Conservation (phyloP, 441 rosid genomes). For the Croton setiger region DNA sequence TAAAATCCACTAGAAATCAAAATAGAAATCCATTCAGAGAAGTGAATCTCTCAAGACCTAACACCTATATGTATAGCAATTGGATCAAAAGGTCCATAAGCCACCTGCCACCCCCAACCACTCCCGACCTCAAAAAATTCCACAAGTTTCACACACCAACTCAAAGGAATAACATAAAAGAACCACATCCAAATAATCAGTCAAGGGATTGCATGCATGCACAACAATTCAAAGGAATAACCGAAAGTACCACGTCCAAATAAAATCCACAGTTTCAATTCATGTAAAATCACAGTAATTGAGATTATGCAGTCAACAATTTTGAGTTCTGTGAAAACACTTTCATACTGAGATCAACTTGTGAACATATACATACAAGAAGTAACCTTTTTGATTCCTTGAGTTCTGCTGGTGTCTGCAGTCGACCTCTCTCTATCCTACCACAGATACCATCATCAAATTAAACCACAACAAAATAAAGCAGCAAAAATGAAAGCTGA, state of each 20-base stretch:
- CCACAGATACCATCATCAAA: slow-evolving; percentile 15
- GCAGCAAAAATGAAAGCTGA: slow-evolving; percentile 16
- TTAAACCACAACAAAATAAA: slow-evolving; percentile 3
- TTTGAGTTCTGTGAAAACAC: not conserved
- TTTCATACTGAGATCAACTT: not conserved
- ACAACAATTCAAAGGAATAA: not conserved
- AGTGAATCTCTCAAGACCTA: not conserved
- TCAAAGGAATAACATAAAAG: no score
- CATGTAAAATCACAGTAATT: not conserved
- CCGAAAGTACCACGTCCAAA: not conserved
- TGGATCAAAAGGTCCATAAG: no score
- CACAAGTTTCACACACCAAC: not conserved
- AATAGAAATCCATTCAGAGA: not conserved
- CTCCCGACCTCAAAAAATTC: no score
- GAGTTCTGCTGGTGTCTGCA: slow-evolving; percentile 72
- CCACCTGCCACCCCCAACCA: no score
- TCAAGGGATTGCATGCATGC: not conserved
- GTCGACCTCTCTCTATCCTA: slow-evolving; percentile 74
- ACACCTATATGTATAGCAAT: not conserved
- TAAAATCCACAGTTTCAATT: not conserved
- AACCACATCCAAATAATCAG: no score
- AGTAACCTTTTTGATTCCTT: slow-evolving; percentile 62
- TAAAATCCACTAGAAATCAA: not conserved
- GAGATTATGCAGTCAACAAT: not conserved
- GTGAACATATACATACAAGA: not conserved